Base-by-base conservation (phyloP, 352 stramenopile genomes). In the Phytophthora kernoviae region DNA sequence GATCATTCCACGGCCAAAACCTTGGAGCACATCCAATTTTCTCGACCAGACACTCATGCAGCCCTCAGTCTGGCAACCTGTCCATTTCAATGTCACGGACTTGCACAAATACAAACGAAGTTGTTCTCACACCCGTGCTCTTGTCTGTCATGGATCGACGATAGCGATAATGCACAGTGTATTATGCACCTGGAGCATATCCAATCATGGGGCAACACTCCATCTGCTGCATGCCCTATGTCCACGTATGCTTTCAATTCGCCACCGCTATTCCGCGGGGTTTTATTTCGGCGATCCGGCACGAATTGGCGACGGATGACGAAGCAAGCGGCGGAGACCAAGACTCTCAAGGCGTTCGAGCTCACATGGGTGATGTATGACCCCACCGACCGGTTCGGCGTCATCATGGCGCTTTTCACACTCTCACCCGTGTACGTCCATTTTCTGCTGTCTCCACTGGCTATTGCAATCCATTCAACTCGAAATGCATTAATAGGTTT, bases 291-390 rank as follows among this genome's bases (percentile, higher is more conserved):
- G 30, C 30, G 30, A 34, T n/a, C n/a, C 30, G 30, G 11, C 11
- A 5, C 11, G 30, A 11, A 34, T 34, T 34, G 30, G 11, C 30
- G 30, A 34, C 6, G 30, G 30, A 34, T 34, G 30, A 11, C 30
- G 30, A 34, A 34, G 30, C 30, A 34, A 11, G 11, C 30, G 11
- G 30, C 30, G 11, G 30, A 34, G 30, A 34, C 30, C 30, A 34
- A 34, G 61, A 54, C 61, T 60, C 27, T 20, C 30, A 27, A 90
- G 58, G 77, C 84, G 52, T 92, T 93, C 54, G 80, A 92, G 74
- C 79, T 87, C 67, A 93, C 84, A 39, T 93, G 83, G 83, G 87
- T 95, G 37, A 75, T 90, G 21, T 95, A 95, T 60, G 81, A 95
- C 51, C 75, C 79, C 4, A 62, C 60, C n/a, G 87, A 95, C 46